Percentiles rank a stretch among this genome's conserved stretches.
These are phyloP conservation scores for Deakozyma indianensis DNA, from an alignment of 805 yeast species.

Conservation along the genomic window DNA sequence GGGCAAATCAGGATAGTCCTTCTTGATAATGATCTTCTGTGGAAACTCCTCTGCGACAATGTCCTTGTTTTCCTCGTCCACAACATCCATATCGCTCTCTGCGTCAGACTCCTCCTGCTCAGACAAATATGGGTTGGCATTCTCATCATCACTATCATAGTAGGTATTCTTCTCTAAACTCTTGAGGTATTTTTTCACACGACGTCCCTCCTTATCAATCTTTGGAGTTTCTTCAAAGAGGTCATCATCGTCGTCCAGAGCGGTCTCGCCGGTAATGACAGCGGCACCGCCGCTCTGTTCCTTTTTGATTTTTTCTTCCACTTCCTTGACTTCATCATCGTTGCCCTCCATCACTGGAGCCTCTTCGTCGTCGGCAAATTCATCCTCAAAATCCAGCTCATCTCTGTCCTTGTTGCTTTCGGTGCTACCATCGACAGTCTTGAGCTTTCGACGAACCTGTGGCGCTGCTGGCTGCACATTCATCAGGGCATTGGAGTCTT, in stretches of 20 bases:
- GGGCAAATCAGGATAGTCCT: conserved; percentile 29
- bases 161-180: conserved; percentile 77
- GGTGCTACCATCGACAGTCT: conserved; percentile 33
- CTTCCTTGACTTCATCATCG: conserved; percentile 86
- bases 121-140: conserved; percentile 63
- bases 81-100: conserved; percentile 29
- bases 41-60: conserved; percentile 14
- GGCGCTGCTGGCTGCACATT: conserved; percentile 5
- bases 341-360: conserved; percentile 95
- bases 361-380: conserved; percentile 96
- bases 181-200: conserved; percentile 66
- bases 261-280: conserved; percentile 49
- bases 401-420: conserved; percentile 48
- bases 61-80: conserved; percentile 19
- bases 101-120: conserved; percentile 43
- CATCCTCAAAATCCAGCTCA: conserved; percentile 89
- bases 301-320: conserved; percentile 38
- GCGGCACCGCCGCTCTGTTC: conserved; percentile 37
- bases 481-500: conserved; percentile 27
- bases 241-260: conserved; percentile 42
- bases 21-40: conserved; percentile 17
- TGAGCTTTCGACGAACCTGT: conserved; percentile 24
- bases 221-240: conserved; percentile 61
- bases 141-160: conserved; percentile 76
- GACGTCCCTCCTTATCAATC: conserved; percentile 83